Evolutionary conservation across 768 basidiomycete species (phyloP).

Genomic region (Lactifluus rugatus): DNA sequence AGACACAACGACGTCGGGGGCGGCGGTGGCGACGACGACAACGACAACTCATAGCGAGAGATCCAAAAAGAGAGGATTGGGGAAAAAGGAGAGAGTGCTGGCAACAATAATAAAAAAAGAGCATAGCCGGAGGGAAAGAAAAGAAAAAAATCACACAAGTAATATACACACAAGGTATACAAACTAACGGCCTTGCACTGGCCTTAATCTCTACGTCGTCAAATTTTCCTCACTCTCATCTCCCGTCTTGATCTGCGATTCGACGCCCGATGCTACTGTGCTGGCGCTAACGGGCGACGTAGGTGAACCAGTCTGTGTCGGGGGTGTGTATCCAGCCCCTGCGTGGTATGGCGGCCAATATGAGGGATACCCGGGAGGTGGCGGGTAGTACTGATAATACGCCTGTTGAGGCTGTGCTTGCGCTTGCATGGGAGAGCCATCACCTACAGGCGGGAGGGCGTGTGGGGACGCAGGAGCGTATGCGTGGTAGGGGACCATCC

Average conservation of each 20-base stretch:
- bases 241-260: constrained; percentile 16
- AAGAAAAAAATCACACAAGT: constrained; percentile 3
- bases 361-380: constrained; percentile 14
- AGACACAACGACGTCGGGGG: background rate
- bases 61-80: background rate
- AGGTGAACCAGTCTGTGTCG: constrained; percentile 9
- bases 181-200: background rate
- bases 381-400: constrained; percentile 17
- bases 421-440: constrained; percentile 1
- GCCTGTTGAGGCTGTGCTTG: constrained; percentile 11
- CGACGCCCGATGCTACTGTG: constrained; percentile 11
- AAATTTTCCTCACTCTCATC: constrained; percentile 14
- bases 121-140: background rate
- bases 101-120: background rate
- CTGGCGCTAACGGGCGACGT: constrained; percentile 17
- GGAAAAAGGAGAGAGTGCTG: too few species aligned
- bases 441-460: background rate
- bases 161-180: constrained; percentile 8
- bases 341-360: constrained; percentile 18
- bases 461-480: background rate
- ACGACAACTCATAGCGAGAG: constrained; percentile 3
- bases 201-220: background rate
- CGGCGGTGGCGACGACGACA: background rate
- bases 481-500: constrained; percentile 6
- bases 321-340: constrained; percentile 3